phyloP scores from a whole-genome alignment of 176 grass and related monocot genomes.

The Tillandsia fasciculata region DNA sequence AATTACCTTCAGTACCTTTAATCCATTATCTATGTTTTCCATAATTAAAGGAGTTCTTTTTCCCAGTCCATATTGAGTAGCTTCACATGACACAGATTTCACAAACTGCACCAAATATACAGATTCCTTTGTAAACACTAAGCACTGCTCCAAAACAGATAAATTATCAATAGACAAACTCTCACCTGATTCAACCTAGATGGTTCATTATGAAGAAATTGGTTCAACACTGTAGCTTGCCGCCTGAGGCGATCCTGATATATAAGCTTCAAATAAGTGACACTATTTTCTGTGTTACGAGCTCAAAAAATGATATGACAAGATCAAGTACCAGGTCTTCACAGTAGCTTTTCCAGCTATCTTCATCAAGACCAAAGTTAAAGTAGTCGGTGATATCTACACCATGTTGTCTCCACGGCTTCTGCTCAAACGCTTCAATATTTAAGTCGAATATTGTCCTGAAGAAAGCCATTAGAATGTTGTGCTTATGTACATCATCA shows the following conservation, averaged over 20 bases:
- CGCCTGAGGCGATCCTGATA: constrained; percentile 37
- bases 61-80: constrained; percentile 25
- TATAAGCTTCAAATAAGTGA: constrained; percentile 4
- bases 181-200: constrained; percentile 47
- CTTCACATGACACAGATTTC: constrained; percentile 22
- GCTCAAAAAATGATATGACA: constrained; percentile 2
- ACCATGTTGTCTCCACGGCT: constrained; percentile 62
- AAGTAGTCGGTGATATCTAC: constrained; percentile 60
- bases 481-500: not conserved
- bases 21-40: constrained; percentile 7
- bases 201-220: constrained; percentile 24
- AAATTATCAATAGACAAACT: constrained; percentile 13
- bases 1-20: constrained; percentile 37
- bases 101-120: constrained; percentile 18
- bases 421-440: constrained; percentile 64
- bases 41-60: constrained; percentile 6
- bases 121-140: constrained; percentile 27
- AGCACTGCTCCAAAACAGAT: constrained; percentile 2
- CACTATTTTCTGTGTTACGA: constrained; percentile 3
- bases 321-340: constrained; percentile 34
- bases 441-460: constrained; percentile 34
- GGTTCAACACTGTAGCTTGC: constrained; percentile 3
- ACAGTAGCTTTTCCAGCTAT: constrained; percentile 79
- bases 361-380: constrained; percentile 70
- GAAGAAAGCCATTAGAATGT: constrained; percentile 1